A percentile compares a stretch with the other conserved stretches of the same genome.
phyloP scores from a whole-genome alignment of 495 filamentous ascomycete species.

The Coniosporium apollinis region DNA sequence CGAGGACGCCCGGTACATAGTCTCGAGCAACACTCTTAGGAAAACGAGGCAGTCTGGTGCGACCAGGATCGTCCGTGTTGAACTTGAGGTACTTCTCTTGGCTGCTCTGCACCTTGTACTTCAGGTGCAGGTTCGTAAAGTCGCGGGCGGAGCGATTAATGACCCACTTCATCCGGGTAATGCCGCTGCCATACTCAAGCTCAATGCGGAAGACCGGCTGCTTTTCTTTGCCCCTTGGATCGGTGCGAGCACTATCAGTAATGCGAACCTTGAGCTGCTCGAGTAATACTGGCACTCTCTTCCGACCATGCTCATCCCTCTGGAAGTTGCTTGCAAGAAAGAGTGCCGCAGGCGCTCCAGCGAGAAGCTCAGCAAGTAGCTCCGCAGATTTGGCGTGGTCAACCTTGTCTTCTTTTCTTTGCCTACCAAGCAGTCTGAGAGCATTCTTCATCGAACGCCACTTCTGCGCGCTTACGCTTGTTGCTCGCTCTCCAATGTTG shows the following conservation, averaged over 20 bases:
- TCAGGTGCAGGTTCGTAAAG: conserved; percentile 81
- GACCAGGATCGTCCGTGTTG: conserved; percentile 33
- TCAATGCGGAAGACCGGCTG: conserved; percentile 84
- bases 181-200: conserved; percentile 87
- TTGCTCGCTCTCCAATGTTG: conserved; percentile 40
- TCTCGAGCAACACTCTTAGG: conserved; percentile 73
- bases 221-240: conserved; percentile 45
- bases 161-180: conserved; percentile 94
- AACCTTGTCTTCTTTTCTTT: conserved; percentile 63
- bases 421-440: conserved; percentile 61
- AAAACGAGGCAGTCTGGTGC: conserved; percentile 67
- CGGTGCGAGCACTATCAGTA: conserved; percentile 52
- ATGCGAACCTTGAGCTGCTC: conserved; percentile 89
- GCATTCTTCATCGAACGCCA: conserved; percentile 80
- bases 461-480: conserved; percentile 65
- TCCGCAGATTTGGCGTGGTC: conserved; percentile 94
- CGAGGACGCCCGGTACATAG: conserved; percentile 86
- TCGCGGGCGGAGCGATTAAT: conserved; percentile 75
- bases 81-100: conserved; percentile 61
- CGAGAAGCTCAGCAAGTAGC: conserved; percentile 84
- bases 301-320: conserved; percentile 88
- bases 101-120: conserved; percentile 64
- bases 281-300: conserved; percentile 79
- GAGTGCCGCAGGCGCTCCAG: conserved; percentile 76
- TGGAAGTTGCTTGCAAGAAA: conserved; percentile 96